These are phyloP conservation scores for Haberlea rhodopensis DNA, from an alignment of 257 asterid species.

Conservation along the genomic window DNA sequence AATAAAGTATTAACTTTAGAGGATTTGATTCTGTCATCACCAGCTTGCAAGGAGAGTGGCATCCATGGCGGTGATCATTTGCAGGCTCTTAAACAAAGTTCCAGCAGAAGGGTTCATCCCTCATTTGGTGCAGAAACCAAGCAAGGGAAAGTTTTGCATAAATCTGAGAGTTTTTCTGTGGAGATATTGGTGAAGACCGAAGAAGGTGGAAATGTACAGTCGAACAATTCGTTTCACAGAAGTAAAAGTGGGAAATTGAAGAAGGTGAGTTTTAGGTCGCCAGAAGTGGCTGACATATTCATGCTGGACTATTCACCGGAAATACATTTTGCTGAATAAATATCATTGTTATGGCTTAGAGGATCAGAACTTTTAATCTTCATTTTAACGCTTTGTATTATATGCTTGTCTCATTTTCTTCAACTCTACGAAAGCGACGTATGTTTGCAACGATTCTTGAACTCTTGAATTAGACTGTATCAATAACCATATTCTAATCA, in stretches of 20 bases:
- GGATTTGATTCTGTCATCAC: constrained; percentile 50
- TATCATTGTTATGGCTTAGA: neutral
- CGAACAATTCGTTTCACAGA: no score
- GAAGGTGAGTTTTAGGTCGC: constrained; percentile 58
- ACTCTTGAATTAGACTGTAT: no score
- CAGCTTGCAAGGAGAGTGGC: constrained; percentile 12
- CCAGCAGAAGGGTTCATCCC: constrained; percentile 41
- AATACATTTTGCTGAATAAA: neutral
- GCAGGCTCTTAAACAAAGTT: constrained; percentile 25
- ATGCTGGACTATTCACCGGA: constrained; percentile 30
- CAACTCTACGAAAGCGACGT: no score
- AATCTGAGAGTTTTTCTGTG: neutral
- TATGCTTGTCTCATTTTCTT: no score
- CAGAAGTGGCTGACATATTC: constrained; percentile 57
- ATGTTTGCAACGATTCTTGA: no score
- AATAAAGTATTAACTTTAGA: constrained; percentile 31
- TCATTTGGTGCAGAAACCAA: constrained; percentile 23
- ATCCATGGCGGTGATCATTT: constrained; percentile 16
- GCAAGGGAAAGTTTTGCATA: neutral
- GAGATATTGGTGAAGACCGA: neutral
- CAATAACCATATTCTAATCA: no score
- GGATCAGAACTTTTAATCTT: neutral
- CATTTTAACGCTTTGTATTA: neutral
- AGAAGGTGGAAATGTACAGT: constrained; percentile 13
- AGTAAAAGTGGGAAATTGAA: constrained; percentile 32